Evolutionary conservation across 179 eudicot species (phyloP), one percentile per base, ranked within the genome.

Genomic region (Silene coronaria): DNA sequence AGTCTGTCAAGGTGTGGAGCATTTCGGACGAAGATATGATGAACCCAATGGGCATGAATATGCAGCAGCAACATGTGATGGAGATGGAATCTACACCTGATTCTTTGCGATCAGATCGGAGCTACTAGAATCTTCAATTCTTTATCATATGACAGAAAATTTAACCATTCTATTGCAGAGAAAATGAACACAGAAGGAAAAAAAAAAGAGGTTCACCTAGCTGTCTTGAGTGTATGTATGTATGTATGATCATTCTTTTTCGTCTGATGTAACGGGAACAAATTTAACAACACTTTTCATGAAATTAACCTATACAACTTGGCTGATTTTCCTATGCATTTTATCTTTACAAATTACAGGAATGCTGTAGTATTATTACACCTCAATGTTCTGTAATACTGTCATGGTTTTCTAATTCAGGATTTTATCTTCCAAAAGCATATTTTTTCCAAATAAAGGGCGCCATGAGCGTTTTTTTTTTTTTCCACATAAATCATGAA

Each of bases 1-100:
- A 87, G 78, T 89, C 93, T 3, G 93, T 91, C 0, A 91, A 91
- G 71, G 91, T 91, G 21, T 91, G 79, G 88, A 73, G 77, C 14
- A 73, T 70, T 67, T 72, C 13, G 75, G 90, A 88, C 46, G 75
- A 75, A 26, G 77, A 81, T 13, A 70, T 59, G 45, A 53, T 53
- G 58, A 53, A 2, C 21, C 21, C 58, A 5, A 34, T 24, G 79
- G 64, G 58, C 0, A 58, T 58, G 67, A 60, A 58, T 30, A 73
- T 62, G 81, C 79, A 79, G 12, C 75, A 83, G 36, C 80, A 81
- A 16, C 80, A 80, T 63, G 81, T 69, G 0, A 77, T 77, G 81
- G 78, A 74, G 36, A 45, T 69, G 51, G 84, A 60, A 7, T 81
- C 78, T 16, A 60, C 75, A 8, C 76, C 84, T 9, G 84, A 70